Evolutionary conservation across 495 filamentous ascomycete species (phyloP).

Genomic region (Neurospora hispaniola): DNA sequence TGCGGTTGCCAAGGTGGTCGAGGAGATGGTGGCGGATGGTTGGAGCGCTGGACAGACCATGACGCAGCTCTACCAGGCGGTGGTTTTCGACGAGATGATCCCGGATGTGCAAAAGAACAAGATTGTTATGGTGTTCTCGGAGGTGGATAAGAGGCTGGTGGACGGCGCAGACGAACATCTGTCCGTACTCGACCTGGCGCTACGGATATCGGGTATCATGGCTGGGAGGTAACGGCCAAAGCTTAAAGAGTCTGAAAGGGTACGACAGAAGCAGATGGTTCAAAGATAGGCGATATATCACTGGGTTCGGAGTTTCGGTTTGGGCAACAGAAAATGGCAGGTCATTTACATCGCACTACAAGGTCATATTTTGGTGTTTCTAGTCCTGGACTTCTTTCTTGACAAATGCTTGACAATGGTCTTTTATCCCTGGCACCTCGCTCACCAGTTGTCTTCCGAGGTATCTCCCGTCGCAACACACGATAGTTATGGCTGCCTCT

Average conservation of each 20-base stretch:
- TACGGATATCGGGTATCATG: constrained; percentile 71
- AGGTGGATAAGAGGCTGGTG: constrained; percentile 87
- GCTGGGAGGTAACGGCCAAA: constrained; percentile 25
- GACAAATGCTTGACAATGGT: constrained; percentile 14
- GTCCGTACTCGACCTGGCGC: constrained; percentile 70
- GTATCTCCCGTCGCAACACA: background rate
- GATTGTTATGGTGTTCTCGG: constrained; percentile 82
- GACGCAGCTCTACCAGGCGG: constrained; percentile 66
- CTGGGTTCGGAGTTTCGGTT: constrained; percentile 5
- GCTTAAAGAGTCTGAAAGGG: background rate
- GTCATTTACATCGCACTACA: background rate
- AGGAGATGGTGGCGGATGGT: constrained; percentile 88
- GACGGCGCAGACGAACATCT: constrained; percentile 97
- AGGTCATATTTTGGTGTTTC: background rate
- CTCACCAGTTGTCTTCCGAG: background rate
- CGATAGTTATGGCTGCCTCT: background rate
- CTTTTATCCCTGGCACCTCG: background rate
- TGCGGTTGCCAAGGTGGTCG: constrained; percentile 63
- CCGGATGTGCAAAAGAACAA: constrained; percentile 79
- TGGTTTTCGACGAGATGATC: constrained; percentile 76
- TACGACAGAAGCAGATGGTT: background rate
- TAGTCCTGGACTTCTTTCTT: constrained; percentile 6
- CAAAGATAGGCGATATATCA: background rate
- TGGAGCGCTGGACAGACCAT: constrained; percentile 95
- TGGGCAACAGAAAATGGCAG: constrained; percentile 5